These are phyloP conservation scores for Mortierella sp. DNA, from an alignment of 371 early-diverging fungal genomes.

Conservation along the genomic window DNA sequence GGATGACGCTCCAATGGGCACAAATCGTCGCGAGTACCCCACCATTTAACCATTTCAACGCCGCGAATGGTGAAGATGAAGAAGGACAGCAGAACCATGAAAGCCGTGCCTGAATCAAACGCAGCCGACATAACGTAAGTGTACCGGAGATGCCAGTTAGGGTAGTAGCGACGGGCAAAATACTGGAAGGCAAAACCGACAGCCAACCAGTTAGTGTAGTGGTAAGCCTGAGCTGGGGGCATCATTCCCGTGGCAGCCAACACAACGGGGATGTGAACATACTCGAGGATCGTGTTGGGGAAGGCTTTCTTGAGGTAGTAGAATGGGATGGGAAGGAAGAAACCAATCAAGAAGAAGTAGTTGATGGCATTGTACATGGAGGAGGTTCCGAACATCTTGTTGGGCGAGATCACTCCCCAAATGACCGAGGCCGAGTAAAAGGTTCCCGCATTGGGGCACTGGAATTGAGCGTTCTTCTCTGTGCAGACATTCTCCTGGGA, in stretches of 20 bases:
- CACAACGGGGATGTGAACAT: constrained; percentile 46
- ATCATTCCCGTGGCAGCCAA: constrained; percentile 43
- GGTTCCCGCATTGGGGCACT: constrained; percentile 71
- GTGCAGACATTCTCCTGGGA: constrained; percentile 69
- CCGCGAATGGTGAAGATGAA: constrained; percentile 57
- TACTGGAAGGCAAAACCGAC: constrained; percentile 73
- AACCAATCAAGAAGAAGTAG: constrained; percentile 68
- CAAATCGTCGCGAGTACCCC: constrained; percentile 39
- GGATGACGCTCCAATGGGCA: constrained; percentile 41
- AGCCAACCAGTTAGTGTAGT: constrained; percentile 71
- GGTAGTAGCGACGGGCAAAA: constrained; percentile 64
- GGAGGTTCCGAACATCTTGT: constrained; percentile 71
- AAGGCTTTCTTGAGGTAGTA: constrained; percentile 55
- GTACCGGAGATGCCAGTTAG: constrained; percentile 75
- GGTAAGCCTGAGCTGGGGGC: constrained; percentile 45
- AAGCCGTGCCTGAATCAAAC: constrained; percentile 73
- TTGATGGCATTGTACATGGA: constrained; percentile 69
- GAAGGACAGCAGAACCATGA: constrained; percentile 64
- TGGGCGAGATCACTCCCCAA: constrained; percentile 86
- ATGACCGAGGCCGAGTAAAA: constrained; percentile 78
- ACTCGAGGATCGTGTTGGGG: constrained; percentile 45
- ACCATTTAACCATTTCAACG: constrained; percentile 20
- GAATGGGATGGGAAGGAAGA: constrained; percentile 65
- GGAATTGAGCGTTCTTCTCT: constrained; percentile 59
- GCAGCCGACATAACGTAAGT: constrained; percentile 63